Evolutionary conservation across 1,284 basidiomycete species (phyloP).

Genomic region (Cutaneotrichosporon dermatis): DNA sequence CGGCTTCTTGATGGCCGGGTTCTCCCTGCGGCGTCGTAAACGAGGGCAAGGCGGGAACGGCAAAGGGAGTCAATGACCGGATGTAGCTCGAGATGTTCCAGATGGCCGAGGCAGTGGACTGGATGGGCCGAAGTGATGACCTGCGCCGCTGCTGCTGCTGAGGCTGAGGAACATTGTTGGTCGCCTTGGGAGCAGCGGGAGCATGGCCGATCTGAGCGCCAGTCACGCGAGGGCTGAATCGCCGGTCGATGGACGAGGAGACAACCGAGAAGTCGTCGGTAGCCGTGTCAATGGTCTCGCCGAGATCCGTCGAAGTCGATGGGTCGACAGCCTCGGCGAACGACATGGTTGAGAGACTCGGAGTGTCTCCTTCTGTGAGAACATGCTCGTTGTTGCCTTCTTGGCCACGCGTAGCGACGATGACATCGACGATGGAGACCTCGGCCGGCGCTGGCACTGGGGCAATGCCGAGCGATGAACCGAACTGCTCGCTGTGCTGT

Average conservation of each 20-base stretch:
- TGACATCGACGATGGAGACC: conserved; percentile 33
- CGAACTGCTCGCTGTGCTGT: not conserved
- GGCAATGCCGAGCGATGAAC: conserved; percentile 22
- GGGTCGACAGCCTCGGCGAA: conserved; percentile 41
- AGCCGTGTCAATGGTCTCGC: conserved; percentile 30
- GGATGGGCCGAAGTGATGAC: conserved; percentile 28
- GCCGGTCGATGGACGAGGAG: conserved; percentile 18
- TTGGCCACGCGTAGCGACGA: conserved; percentile 22
- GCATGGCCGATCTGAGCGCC: not conserved
- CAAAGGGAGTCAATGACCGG: conserved; percentile 39
- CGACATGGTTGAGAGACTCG: conserved; percentile 42
- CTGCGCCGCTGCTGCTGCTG: conserved; percentile 4
- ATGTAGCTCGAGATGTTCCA: conserved; percentile 41
- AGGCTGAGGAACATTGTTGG: too few relatives aligned
- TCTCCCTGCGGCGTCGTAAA: conserved; percentile 1
- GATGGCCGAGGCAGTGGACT: conserved; percentile 30
- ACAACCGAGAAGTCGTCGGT: conserved; percentile 32
- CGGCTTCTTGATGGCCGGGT: not conserved
- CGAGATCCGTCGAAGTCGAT: conserved; percentile 24
- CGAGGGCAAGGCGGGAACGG: conserved; percentile 1
- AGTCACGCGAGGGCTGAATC: not conserved
- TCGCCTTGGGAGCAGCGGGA: not conserved
- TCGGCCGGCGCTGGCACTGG: conserved; percentile 29
- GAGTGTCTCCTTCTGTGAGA: conserved; percentile 29
- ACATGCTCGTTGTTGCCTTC: conserved; percentile 4